Evolutionary conservation across 2,329 filamentous ascomycete species (phyloP).

Genomic region (Bisporella sp.): DNA sequence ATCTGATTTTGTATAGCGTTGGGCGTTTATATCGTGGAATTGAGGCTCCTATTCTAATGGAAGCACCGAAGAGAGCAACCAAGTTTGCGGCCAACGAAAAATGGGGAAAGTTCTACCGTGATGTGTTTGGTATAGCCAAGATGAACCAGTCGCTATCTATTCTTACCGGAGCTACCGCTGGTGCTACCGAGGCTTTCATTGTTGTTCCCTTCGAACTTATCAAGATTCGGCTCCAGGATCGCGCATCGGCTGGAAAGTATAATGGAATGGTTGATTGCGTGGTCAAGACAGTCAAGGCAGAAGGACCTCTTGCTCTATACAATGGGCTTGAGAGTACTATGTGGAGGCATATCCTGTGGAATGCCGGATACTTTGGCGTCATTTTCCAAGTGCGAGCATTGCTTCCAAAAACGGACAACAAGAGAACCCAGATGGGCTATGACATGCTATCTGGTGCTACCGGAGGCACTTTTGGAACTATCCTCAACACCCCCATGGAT

Average conservation of each 20-base stretch:
- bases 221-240: conserved; percentile 97
- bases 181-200: conserved; percentile 92
- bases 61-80: conserved; percentile 91
- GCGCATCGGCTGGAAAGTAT: conserved; percentile 84
- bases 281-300: conserved; percentile 71
- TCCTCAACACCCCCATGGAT: conserved; percentile 93
- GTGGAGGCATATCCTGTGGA: conserved; percentile 94
- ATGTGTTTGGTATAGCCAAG: conserved; percentile 73
- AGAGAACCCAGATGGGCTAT: conserved; percentile 75
- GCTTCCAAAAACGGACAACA: conserved; percentile 73
- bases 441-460: conserved; percentile 81
- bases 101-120: conserved; percentile 93
- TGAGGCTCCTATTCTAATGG: conserved; percentile 93
- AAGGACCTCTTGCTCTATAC: conserved; percentile 85
- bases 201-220: conserved; percentile 97
- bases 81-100: conserved; percentile 99
- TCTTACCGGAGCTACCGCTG: conserved; percentile 88
- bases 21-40: conserved; percentile 95
- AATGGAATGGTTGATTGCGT: conserved; percentile 75
- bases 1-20: conserved; percentile 44
- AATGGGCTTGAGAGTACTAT: conserved; percentile 94
- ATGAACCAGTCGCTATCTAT: conserved; percentile 90
- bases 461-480: conserved; percentile 84
- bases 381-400: conserved; percentile 93
- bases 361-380: conserved; percentile 93